Evolutionary conservation across 1,284 basidiomycete species (phyloP).

Genomic region (Melanopsichium pennsylvanicum): DNA sequence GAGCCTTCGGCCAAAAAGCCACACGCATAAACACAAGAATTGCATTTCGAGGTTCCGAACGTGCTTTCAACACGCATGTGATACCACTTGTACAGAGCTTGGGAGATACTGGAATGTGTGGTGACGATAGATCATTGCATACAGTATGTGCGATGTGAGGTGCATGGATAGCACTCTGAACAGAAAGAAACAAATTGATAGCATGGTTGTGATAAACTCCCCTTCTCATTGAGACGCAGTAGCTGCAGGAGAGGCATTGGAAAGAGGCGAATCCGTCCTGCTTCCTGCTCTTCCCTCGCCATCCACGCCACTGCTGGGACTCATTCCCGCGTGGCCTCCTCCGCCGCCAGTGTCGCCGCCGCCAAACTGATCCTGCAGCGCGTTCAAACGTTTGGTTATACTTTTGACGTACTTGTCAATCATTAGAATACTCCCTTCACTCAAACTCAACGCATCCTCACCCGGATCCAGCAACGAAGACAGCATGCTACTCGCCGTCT

Average conservation of each 20-base stretch:
- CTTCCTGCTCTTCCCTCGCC: constrained; percentile 20
- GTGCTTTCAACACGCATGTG: not conserved
- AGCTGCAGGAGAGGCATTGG: constrained; percentile 15
- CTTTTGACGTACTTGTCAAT: constrained; percentile 62
- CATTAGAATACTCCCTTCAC: constrained; percentile 50
- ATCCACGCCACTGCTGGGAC: constrained; percentile 13
- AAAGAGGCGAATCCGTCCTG: constrained; percentile 21
- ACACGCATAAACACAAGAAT: not conserved
- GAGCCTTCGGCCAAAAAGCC: constrained; percentile 2
- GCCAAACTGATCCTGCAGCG: constrained; percentile 42
- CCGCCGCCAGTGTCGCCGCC: constrained; percentile 1
- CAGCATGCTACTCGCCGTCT: constrained; percentile 90
- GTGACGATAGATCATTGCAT: too few relatives aligned
- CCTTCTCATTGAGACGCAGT: constrained; percentile 5
- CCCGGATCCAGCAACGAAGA: constrained; percentile 89
- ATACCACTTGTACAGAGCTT: too few relatives aligned
- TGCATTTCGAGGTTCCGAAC: not conserved
- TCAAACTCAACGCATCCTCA: constrained; percentile 72
- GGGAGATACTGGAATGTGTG: too few relatives aligned
- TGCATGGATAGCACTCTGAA: not conserved
- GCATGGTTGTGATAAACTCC: too few relatives aligned
- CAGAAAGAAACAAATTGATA: not conserved
- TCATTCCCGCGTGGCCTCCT: constrained; percentile 3
- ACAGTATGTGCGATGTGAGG: constrained; percentile 7
- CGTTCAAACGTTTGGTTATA: constrained; percentile 55